These are phyloP conservation scores for Verticillium isaacii DNA, from an alignment of 2,329 filamentous ascomycete species.

Conservation along the genomic window DNA sequence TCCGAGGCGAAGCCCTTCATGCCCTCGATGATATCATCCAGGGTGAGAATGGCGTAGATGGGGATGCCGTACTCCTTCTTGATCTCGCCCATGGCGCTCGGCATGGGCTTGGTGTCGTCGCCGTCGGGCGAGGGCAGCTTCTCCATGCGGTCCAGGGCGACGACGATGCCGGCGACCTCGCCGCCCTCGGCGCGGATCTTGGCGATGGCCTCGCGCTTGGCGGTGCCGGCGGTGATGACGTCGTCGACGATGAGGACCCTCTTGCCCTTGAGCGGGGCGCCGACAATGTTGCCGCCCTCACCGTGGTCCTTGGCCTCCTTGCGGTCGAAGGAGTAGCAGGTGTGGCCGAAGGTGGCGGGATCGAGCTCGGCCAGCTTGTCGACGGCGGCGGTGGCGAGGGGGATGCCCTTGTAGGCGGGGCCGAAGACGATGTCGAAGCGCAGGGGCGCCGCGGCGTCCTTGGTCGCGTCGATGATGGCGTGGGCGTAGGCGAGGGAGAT, in stretches of 20 bases:
- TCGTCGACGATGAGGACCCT: constrained; percentile 89
- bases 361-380: constrained; percentile 71
- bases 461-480: constrained; percentile 48
- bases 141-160: constrained; percentile 84
- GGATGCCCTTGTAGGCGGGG: constrained; percentile 96
- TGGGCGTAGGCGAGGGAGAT: constrained; percentile 78
- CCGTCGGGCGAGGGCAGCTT: constrained; percentile 62
- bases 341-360: constrained; percentile 56
- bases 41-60: constrained; percentile 75
- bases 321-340: constrained; percentile 88
- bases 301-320: constrained; percentile 97
- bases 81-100: constrained; percentile 82
- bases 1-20: constrained; percentile 57
- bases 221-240: constrained; percentile 92
- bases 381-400: constrained; percentile 73
- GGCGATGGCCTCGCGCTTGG: constrained; percentile 84
- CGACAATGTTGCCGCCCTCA: constrained; percentile 90
- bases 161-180: constrained; percentile 77
- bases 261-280: constrained; percentile 79
- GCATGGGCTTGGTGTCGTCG: constrained; percentile 64
- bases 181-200: constrained; percentile 87
- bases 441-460: constrained; percentile 30
- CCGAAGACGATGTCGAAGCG: constrained; percentile 85
- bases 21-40: constrained; percentile 76
- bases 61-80: constrained; percentile 79